A percentile compares a stretch with the other conserved stretches of the same genome.
phyloP scores from a whole-genome alignment of 176 grass and related monocot genomes.

The Cenchrus purpureus region DNA sequence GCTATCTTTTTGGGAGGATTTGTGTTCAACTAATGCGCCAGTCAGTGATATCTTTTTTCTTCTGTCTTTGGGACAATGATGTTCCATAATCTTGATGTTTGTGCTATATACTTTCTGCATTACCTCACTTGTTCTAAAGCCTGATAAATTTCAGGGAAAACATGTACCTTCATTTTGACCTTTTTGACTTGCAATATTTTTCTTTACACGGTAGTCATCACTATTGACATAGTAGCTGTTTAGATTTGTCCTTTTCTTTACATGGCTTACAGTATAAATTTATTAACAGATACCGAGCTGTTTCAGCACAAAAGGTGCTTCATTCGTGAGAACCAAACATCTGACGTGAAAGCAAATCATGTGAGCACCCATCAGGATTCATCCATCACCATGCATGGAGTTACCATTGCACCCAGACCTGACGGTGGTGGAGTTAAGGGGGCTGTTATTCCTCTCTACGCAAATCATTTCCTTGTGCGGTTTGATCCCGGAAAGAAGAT shows the following conservation, averaged over 20 bases:
- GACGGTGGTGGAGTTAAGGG: slow-evolving; percentile 70
- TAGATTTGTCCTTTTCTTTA: slow-evolving; percentile 4
- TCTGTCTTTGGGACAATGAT: slow-evolving; percentile 22
- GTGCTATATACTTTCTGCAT: slow-evolving; percentile 27
- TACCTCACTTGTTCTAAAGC: slow-evolving; percentile 21
- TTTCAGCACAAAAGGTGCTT: slow-evolving; percentile 49
- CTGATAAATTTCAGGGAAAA: background rate
- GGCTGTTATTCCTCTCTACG: slow-evolving; percentile 61
- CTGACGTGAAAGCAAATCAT: slow-evolving; percentile 32
- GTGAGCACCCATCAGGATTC: slow-evolving; percentile 31
- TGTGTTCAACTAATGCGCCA: slow-evolving; percentile 8
- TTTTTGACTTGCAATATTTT: slow-evolving; percentile 5
- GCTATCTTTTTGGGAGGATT: slow-evolving; percentile 36
- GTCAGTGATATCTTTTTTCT: slow-evolving; percentile 20
- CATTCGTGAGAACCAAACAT: slow-evolving; percentile 28
- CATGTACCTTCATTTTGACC: background rate
- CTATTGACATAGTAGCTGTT: background rate
- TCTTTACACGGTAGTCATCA: background rate
- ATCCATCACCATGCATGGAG: slow-evolving; percentile 33
- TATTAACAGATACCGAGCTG: slow-evolving; percentile 53
- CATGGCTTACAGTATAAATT: slow-evolving; percentile 9
- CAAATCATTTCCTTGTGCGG: slow-evolving; percentile 82
- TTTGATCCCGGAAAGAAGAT: slow-evolving; percentile 71
- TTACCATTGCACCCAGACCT: slow-evolving; percentile 53
- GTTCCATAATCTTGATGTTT: slow-evolving; percentile 38